These are phyloP conservation scores for Plasmodium coatneyi DNA, from an alignment of 169 alveolate genomes.

Conservation along the genomic window DNA sequence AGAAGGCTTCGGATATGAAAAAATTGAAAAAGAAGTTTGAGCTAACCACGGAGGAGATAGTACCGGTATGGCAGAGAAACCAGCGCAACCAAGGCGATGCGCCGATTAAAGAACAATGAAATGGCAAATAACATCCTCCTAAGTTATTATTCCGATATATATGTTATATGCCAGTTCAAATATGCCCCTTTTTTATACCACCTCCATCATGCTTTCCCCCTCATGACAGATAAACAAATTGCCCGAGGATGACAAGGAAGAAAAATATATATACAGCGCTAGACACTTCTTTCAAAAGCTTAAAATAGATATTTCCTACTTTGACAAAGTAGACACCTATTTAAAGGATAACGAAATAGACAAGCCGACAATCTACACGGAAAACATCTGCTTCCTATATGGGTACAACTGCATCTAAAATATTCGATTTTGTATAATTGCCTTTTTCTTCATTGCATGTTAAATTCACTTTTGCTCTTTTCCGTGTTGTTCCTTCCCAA, in stretches of 20 bases:
- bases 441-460: background rate
- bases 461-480: background rate
- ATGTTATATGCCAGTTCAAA: background rate
- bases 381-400: constrained; percentile 65
- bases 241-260: constrained; percentile 71
- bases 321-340: constrained; percentile 54
- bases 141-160: background rate
- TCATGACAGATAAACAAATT: constrained; percentile 31
- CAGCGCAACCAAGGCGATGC: background rate
- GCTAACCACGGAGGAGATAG: constrained; percentile 78
- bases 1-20: constrained; percentile 80
- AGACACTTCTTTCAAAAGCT: constrained; percentile 67
- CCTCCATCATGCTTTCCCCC: background rate
- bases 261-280: constrained; percentile 58
- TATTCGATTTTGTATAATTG: background rate
- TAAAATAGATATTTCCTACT: constrained; percentile 70
- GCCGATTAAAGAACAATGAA: background rate
- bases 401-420: constrained; percentile 27
- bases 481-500: background rate
- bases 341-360: constrained; percentile 54
- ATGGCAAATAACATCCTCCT: background rate
- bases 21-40: constrained; percentile 80
- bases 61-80: constrained; percentile 43
- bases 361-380: constrained; percentile 65
- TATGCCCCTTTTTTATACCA: background rate